Evolutionary conservation across 2,329 filamentous ascomycete species (phyloP), one percentile per base, ranked within the genome.

Genomic region (Helicocarpus griseus): DNA sequence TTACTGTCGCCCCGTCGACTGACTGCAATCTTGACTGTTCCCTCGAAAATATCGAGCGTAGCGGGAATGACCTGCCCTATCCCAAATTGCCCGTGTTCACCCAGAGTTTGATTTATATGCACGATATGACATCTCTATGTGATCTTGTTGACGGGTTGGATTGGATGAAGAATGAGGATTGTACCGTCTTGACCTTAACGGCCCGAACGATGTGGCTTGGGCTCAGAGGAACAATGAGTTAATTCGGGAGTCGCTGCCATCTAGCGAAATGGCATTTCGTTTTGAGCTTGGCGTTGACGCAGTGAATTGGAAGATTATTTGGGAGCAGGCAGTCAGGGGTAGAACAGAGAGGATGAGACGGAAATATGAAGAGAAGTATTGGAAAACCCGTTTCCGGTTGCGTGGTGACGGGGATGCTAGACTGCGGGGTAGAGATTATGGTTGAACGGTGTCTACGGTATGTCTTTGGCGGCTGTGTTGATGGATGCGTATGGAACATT

Each of bases 61-160:
- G 56, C 40, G 46, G 35, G 3, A 53, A 21, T n/a, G 55, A 56
- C 1, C 38, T 59, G 2, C 58, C 58, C 7, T 61, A 60, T 26
- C 56, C 58, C 6, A 56, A 47, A 13, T 47, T 61, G 2, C 50
- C 49, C 14, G 24, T 57, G 17, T 60, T 53, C 38, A 53, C 52
- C 8, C 58, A 61, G 50, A 62, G 60, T 38, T 51, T 62, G 22
- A 40, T 63, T 2, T 59, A 61, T 33, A 59, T 52, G 21, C 19
- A 46, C 9, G 51, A 57, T 43, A 11, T 40, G 11, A 33, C 54
- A 4, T 54, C 50, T 35, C 46, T 63, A 7, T 35, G 35, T 26
- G 61, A 60, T 44, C 41, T 62, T 7, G 53, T 62, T 38, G 61
- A 62, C 48, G 59, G 54, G 3, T 58, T 58, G 59, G 46, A 61